Conservation (phyloP, 2,329 filamentous ascomycete genomes). For the Tolypocladium inflatum region DNA sequence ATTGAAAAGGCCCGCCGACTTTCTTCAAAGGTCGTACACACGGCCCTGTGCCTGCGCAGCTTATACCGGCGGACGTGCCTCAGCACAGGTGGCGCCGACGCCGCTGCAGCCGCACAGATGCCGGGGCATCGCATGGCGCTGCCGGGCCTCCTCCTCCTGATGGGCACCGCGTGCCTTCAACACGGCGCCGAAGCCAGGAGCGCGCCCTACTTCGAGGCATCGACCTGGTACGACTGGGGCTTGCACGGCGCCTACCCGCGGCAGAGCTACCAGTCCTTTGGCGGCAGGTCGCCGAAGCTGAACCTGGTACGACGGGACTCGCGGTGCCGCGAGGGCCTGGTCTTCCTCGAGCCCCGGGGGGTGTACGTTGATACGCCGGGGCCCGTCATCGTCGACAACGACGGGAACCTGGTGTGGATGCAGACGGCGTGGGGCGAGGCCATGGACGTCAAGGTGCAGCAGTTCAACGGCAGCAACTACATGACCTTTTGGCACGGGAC, state of each 20-base stretch:
- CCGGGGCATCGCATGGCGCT: background rate
- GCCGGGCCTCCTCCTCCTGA: background rate
- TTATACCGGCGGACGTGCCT: background rate
- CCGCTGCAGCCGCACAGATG: background rate
- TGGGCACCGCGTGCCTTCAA: background rate
- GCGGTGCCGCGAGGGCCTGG: constrained; percentile 25
- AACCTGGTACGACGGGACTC: constrained; percentile 17
- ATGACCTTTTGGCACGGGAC: constrained; percentile 25
- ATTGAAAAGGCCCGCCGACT: background rate
- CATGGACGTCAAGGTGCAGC: constrained; percentile 11
- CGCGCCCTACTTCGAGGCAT: background rate
- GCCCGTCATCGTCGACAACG: constrained; percentile 32
- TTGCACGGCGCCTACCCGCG: constrained; percentile 12
- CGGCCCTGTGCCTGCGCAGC: background rate
- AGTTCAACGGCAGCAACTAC: background rate
- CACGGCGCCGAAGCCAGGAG: background rate
- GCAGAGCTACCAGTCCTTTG: constrained; percentile 11
- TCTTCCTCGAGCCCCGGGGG: constrained; percentile 28
- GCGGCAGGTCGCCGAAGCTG: constrained; percentile 18
- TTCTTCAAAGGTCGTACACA: background rate
- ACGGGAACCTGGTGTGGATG: constrained; percentile 36
- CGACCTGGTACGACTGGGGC: constrained; percentile 12
- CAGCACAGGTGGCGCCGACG: background rate
- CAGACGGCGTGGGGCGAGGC: constrained; percentile 17
- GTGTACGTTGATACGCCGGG: constrained; percentile 24